Percentiles rank a stretch among this genome's conserved stretches.
These are phyloP conservation scores for Biscogniauxia mediterranea DNA, from an alignment of 2,329 filamentous ascomycete genomes.

Conservation along the genomic window DNA sequence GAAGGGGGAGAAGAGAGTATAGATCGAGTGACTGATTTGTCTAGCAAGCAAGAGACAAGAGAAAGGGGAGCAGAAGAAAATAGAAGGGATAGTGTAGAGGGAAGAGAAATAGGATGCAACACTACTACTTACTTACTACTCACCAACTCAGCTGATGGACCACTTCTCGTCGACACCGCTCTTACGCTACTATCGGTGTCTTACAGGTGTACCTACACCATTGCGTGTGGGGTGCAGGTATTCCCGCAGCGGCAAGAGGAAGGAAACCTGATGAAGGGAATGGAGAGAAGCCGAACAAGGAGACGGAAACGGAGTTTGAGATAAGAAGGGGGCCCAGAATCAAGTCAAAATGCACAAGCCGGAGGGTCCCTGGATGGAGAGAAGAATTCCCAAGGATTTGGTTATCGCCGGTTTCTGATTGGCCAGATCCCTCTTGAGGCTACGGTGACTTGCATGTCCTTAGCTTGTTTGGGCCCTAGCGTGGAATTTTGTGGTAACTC, in stretches of 20 bases:
- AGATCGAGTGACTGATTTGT: not conserved
- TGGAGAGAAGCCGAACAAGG: not conserved
- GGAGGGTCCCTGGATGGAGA: conserved; percentile 16
- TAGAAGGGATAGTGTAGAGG: conserved; percentile 2
- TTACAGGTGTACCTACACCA: not conserved
- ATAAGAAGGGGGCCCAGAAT: conserved; percentile 4
- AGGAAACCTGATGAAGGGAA: not conserved
- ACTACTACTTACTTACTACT: not conserved
- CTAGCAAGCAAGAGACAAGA: too few species aligned
- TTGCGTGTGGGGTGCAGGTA: not conserved
- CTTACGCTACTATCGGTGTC: not conserved
- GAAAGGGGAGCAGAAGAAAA: not conserved
- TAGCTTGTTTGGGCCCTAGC: conserved; percentile 5
- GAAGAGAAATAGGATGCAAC: conserved; percentile 8
- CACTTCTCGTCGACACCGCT: not conserved
- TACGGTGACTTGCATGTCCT: conserved; percentile 21
- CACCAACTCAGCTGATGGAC: conserved; percentile 13
- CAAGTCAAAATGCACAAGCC: conserved; percentile 6
- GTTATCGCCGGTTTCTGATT: conserved; percentile 19
- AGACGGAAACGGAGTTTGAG: not conserved
- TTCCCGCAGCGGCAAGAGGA: not conserved
- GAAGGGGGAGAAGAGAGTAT: conserved; percentile 5
- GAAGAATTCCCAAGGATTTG: conserved; percentile 4
- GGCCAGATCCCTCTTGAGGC: conserved; percentile 5
- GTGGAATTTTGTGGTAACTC: not conserved